Base-by-base conservation (phyloP, 2,329 filamentous ascomycete species). In the Metarhizium rileyi region DNA sequence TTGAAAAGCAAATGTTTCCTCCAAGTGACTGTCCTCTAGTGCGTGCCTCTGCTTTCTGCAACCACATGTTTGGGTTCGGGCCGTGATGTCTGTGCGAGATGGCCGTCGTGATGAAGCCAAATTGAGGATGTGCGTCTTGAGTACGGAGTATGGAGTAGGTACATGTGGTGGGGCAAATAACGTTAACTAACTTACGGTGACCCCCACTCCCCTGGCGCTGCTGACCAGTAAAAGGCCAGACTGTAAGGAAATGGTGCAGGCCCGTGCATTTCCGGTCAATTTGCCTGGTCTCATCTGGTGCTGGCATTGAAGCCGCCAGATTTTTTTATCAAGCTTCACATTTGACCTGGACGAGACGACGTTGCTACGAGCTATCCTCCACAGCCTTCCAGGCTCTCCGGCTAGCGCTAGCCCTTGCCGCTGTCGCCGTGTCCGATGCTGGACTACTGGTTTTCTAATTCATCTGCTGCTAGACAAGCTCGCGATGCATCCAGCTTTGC, bases 401-500 rank as follows among this genome's bases (percentile, higher is more conserved):
- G n/a, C n/a, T 46, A 46, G 16, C 36, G 33, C 6, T 26, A 52
- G 57, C 50, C 48, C 52, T 46, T 42, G 46, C 35, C 47, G 30
- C 40, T 41, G 40, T 47, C 46, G 44, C 30, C 48, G 30, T 44
- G 48, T 46, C 50, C 53, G 47, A 54, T 51, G 53, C 41, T 52
- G 48, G 44, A 45, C 36, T 20, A 36, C 46, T 35, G 30, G 44
- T 33, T 48, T 28, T 36, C 33, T 47, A 12, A 43, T 18, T 23
- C 16, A 12, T n/a, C 26, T 50, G 54, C 48, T 51, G 53, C 52
- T 50, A 52, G 36, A 48, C 33, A 43, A 43, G 26, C 56, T 48
- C 51, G 67, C 60, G 54, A 79, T 78, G 72, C 70, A 70, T 55
- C 66, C 68, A 52, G 61, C 65, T 55, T 58, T 73, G 59, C 68